Percentiles rank a stretch among this genome's conserved stretches.
These are phyloP conservation scores for Suillus occidentalis DNA, from an alignment of 768 basidiomycete genomes.

Conservation along the genomic window DNA sequence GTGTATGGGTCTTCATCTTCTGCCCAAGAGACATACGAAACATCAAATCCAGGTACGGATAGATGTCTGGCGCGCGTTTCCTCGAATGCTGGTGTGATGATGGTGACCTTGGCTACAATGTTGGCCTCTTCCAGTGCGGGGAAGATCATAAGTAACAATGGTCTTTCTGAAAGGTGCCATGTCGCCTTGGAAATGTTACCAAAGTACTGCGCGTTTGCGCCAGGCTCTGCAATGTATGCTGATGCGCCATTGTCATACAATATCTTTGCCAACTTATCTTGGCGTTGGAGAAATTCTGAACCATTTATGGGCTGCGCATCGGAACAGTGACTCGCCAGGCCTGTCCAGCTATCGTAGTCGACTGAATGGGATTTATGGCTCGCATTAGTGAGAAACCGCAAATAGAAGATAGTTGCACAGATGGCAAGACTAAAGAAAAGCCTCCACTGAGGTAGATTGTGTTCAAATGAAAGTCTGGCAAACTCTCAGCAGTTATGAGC, in stretches of 20 bases:
- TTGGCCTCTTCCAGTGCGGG: slow-evolving; percentile 33
- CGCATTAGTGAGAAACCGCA: background rate
- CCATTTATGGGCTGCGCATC: slow-evolving; percentile 46
- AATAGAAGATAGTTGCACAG: slow-evolving; percentile 7
- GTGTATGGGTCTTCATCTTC: slow-evolving; percentile 71
- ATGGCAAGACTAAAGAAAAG: slow-evolving; percentile 12
- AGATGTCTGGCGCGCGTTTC: slow-evolving; percentile 65
- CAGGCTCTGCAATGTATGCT: slow-evolving; percentile 80
- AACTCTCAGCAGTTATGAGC: background rate
- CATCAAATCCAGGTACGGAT: slow-evolving; percentile 46
- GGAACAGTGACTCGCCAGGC: slow-evolving; percentile 44
- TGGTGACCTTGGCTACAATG: slow-evolving; percentile 45
- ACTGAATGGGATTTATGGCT: background rate
- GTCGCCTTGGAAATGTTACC: slow-evolving; percentile 61
- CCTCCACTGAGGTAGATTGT: background rate
- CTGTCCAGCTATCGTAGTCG: slow-evolving; percentile 20
- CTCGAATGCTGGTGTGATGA: slow-evolving; percentile 82
- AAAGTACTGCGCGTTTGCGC: slow-evolving; percentile 68
- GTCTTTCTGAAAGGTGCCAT: slow-evolving; percentile 80
- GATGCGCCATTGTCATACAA: slow-evolving; percentile 53
- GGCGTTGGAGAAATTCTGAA: slow-evolving; percentile 52
- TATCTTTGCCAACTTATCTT: slow-evolving; percentile 48
- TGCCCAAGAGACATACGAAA: slow-evolving; percentile 56
- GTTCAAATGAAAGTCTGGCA: background rate
- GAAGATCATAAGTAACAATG: slow-evolving; percentile 66